Base-by-base conservation (phyloP, 768 basidiomycete species). In the Daedaleopsis nitida region DNA sequence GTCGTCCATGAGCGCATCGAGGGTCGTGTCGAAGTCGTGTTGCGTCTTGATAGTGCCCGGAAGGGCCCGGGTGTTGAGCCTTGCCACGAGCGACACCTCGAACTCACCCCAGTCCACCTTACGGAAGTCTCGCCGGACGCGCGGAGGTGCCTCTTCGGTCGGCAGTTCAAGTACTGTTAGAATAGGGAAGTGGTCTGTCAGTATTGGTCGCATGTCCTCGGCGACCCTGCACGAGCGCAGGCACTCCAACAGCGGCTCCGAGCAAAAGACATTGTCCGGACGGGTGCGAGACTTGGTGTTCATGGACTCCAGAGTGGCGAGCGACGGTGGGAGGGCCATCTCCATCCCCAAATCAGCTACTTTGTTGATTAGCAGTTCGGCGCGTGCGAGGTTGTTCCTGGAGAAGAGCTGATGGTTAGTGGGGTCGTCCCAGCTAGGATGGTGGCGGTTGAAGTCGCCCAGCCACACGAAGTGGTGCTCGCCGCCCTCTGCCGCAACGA, bases 111-210 rank as follows among this genome's bases (percentile, higher is more conserved):
- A 79, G 61, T 77, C 70, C 0, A 69, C 65, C 12, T 42, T 35
- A 1, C 68, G 24, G 55, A 72, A 80, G 68, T 79, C 73, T 2
- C 52, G 37, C 0, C 44, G 23, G 3, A 52, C 34, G 5, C 23
- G 16, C 1, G n/a, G n/a, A n/a, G n/a, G n/a, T n/a, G n/a, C n/a
- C n/a, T n/a, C n/a, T n/a, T n/a, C n/a, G n/a, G n/a, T 1, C 19
- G 11, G 24, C 1, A 78, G 34, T 47, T 76, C 68, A 1, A 81
- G 9, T 0, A 59, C 39, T 0, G 69, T 74, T 24, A 64, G 24
- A 10, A 83, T 78, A 0, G 77, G 80, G 55, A 75, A 72, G 63
- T 83, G 80, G 66, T 83, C 78, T 1, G 80, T 74, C 1, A 58
- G 56, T 0, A 66, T 48, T 0, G 72, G 73, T 3, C 48, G 60